Evolutionary conservation across 345 rosid species (phyloP).

Genomic region (Iberis pinnata): DNA sequence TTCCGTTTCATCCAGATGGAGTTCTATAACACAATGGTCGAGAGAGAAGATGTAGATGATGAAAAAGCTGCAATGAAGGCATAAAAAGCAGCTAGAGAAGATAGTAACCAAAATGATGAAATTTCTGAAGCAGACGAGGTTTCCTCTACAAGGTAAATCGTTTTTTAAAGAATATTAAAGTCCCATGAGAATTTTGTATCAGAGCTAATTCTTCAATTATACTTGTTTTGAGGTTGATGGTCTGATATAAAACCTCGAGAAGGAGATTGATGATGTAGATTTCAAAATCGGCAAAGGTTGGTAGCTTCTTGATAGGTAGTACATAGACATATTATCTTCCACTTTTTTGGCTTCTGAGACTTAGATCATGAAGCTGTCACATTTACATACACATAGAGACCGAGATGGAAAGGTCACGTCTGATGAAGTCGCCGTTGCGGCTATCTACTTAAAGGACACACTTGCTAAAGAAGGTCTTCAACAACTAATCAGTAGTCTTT

Average conservation of each 20-base stretch:
- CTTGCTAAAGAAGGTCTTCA: slow-evolving; percentile 68
- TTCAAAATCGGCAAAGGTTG: slow-evolving; percentile 69
- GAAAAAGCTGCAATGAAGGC: slow-evolving; percentile 73
- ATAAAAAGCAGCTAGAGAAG: slow-evolving; percentile 76
- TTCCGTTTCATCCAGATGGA: slow-evolving; percentile 51
- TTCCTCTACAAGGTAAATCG: slow-evolving; percentile 67
- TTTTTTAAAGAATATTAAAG: neutral
- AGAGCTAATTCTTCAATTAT: slow-evolving; percentile 14
- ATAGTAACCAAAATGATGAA: slow-evolving; percentile 42
- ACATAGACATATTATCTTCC: neutral
- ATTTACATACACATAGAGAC: slow-evolving; percentile 42
- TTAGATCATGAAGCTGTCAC: neutral
- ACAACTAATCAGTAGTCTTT: slow-evolving; percentile 65
- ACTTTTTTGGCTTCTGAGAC: slow-evolving; percentile 1
- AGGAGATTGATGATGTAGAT: slow-evolving; percentile 85
- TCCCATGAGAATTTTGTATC: slow-evolving; percentile 2
- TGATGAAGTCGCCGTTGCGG: slow-evolving; percentile 86
- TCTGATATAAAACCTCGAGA: slow-evolving; percentile 80
- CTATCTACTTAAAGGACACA: slow-evolving; percentile 64
- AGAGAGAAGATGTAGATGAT: slow-evolving; percentile 55
- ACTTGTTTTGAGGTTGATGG: slow-evolving; percentile 53
- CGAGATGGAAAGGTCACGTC: slow-evolving; percentile 81
- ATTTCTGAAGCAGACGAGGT: slow-evolving; percentile 49
- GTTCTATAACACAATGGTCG: slow-evolving; percentile 79
- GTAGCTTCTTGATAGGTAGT: slow-evolving; percentile 78